Base-by-base conservation (phyloP, 2,329 filamentous ascomycete species). In the Colletotrichum sp. region DNA sequence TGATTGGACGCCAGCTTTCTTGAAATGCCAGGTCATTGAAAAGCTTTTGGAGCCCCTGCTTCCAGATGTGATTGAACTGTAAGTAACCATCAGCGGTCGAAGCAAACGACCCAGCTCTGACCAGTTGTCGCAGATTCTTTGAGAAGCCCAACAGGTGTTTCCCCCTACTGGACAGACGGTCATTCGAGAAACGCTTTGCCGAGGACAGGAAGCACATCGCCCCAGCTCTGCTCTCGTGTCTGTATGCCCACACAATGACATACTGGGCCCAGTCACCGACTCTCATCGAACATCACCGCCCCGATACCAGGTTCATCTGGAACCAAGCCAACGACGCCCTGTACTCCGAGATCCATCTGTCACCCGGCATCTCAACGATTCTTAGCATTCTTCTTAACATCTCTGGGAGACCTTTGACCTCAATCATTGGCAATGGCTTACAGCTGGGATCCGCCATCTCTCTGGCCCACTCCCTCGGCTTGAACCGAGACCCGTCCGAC, bases 261-360 rank as follows among this genome's bases (percentile, higher is more conserved):
- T 91, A 89, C 77, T 93, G 91, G 90, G 84, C 85, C 31, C 85
- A 86, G 66, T 87, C 86, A 1, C 83, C 83, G 0, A 80, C 83
- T 6, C 78, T 88, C 5, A 81, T 82, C 6, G 81, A 81, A 7
- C 85, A 88, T 71, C 85, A 87, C 6, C 84, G 87, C 62, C 90
- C 90, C 0, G 90, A 93, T 77, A 84, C 86, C 54, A 87, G 90
- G 58, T 92, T 90, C 78, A 87, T 90, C 11, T 91, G 91, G 86
- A 92, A 92, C 72, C 85, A 91, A 72, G 90, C 90, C 8, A 89
- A 87, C 24, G 89, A 90, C 66, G 89, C 90, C 2, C 83, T 91
- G 5, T 90, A 91, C 75, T 90, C 87, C 1, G 90, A 92, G 72
- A 87, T 92, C 8, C 87, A 90, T 64, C 85, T 90, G 2, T 88